These are phyloP conservation scores for Beta corolliflora DNA, from an alignment of 179 eudicot species.

Conservation along the genomic window DNA sequence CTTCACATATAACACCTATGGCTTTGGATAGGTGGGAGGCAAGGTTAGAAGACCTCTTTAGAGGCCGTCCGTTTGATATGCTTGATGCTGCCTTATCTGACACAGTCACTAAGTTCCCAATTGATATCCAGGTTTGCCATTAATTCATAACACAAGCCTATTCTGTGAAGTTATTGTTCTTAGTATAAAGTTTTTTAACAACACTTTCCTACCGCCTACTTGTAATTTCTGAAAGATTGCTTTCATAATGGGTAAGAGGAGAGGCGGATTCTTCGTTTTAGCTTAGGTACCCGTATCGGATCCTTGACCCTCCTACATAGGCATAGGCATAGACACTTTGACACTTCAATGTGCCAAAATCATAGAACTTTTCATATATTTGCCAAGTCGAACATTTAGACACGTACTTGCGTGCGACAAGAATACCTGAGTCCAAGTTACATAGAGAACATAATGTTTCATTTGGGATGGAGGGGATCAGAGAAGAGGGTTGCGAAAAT, in stretches of 20 bases:
- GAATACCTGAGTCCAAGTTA: too few species aligned
- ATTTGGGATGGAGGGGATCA: not conserved
- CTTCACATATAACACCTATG: conserved; percentile 71
- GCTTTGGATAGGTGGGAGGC: conserved; percentile 83
- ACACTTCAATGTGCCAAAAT: too few species aligned
- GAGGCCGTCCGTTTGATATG: conserved; percentile 83
- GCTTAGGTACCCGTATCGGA: too few species aligned
- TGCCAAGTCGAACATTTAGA: too few species aligned
- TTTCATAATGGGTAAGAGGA: not conserved
- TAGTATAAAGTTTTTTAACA: not conserved
- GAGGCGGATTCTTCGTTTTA: too few species aligned
- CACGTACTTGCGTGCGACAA: too few species aligned
- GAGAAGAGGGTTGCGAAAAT: not conserved
- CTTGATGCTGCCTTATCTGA: conserved; percentile 79
- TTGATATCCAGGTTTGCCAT: conserved; percentile 69
- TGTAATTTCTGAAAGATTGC: not conserved
- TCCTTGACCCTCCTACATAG: too few species aligned
- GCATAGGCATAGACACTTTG: too few species aligned
- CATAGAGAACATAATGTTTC: not conserved
- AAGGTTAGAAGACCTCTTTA: conserved; percentile 64
- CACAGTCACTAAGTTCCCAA: conserved; percentile 70
- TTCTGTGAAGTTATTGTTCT: not conserved
- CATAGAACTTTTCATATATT: too few species aligned
- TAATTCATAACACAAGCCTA: not conserved
- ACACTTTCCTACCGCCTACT: not conserved